Base-by-base conservation (phyloP, 1,139 yeast species). In the Nakaseomyces nivariensis region DNA sequence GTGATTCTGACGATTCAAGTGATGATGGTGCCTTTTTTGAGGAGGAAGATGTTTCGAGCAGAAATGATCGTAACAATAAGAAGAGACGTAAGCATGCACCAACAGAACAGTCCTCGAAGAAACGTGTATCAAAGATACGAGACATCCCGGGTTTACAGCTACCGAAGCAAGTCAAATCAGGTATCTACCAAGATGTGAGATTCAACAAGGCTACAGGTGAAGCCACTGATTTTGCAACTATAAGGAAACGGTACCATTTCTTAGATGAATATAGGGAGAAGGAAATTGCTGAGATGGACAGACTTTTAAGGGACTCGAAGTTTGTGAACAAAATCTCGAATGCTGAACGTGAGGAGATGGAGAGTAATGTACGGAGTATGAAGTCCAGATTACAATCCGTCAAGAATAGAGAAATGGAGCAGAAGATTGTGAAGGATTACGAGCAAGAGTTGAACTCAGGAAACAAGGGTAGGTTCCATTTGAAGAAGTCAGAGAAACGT, bases 171-270 rank as follows among this genome's bases (percentile, higher is more conserved):
- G 49, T 48, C 13, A 70, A 71, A 45, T 64, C 72, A 43, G 65
- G 72, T 33, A 65, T 81, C 37, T 80, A 85, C 62, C 75, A 79
- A 48, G 98, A 92, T 70, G 81, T 94, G 34, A 75, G 98, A 57
- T 92, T 92, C 65, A 96, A 90, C 67, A 78, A 94, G 0, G 89
- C 96, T 0, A 79, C 81, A 56, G 97, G 97, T 51, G 84, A 81
- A 59, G 86, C 95, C 0, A 87, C 85, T 56, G 92, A 89, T 62
- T 69, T 79, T 51, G 70, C 72, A 34, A 74, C 74, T 52, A 77
- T 83, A 34, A 74, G 97, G 50, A 78, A 80, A 60, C 82, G 90
- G 62, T 92, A 92, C 69, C 78, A 81, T 43, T 92, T 92, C 61
- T 70, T 92, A 54, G 95, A 90, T 67, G 90, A 85, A 43, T 90